Conservation (phyloP, 768 basidiomycete species). For the Suillus spraguei region DNA sequence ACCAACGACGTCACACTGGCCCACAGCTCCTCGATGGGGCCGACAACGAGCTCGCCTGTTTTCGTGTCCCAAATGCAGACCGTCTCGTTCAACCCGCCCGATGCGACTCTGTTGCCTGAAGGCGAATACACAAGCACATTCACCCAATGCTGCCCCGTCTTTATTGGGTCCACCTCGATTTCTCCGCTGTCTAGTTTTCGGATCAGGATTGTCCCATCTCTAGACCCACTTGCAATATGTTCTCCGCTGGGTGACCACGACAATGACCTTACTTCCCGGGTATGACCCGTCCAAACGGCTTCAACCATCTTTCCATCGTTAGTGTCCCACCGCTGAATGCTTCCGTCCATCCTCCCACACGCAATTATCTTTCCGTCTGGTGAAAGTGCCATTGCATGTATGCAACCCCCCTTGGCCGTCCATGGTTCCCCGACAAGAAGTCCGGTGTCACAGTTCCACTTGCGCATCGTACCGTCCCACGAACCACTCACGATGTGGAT, state of each 20-base stretch:
- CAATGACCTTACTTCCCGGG: not conserved
- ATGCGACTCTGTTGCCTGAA: not conserved
- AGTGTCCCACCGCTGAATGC: not conserved
- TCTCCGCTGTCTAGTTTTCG: not conserved
- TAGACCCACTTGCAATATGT: not conserved
- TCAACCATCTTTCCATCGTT: not conserved
- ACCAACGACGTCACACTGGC: not conserved
- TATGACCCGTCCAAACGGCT: not conserved
- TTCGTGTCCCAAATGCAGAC: not conserved
- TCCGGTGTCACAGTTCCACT: not conserved
- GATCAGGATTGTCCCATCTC: not conserved
- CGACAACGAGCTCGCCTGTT: not conserved
- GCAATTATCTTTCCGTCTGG: not conserved
- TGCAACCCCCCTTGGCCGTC: not conserved
- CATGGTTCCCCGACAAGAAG: not conserved
- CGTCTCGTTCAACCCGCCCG: not conserved
- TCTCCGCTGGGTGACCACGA: constrained; percentile 1
- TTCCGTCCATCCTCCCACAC: not conserved
- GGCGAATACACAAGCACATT: not conserved
- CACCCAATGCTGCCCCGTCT: not conserved
- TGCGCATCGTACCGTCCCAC: not conserved
- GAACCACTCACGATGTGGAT: not conserved
- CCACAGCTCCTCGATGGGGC: not conserved
- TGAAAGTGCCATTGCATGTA: not conserved
- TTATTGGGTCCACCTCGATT: not conserved